Conservation (phyloP, 2,329 filamentous ascomycete genomes). For the Graphilbum ipis-grandicollis region DNA sequence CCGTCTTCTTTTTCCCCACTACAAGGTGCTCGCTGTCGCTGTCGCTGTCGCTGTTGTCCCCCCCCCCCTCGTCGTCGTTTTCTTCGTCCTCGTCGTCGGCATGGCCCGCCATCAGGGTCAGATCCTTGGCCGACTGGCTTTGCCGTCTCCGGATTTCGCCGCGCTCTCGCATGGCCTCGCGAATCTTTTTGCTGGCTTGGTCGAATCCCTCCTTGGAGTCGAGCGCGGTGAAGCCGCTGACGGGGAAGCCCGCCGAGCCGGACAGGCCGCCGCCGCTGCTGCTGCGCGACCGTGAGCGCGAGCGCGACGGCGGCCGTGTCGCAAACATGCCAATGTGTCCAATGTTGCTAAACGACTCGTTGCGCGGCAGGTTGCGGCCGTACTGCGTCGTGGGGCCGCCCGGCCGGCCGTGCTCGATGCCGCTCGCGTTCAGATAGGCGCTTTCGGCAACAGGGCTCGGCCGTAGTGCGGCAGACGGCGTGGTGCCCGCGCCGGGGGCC, state of each 20-base stretch:
- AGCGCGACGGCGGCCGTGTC: constrained; percentile 63
- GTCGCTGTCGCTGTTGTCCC: neutral
- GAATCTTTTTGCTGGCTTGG: constrained; percentile 69
- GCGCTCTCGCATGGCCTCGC: constrained; percentile 69
- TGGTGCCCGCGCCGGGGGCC: constrained; percentile 9
- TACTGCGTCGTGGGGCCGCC: constrained; percentile 35
- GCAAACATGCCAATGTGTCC: constrained; percentile 80
- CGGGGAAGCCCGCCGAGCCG: constrained; percentile 42
- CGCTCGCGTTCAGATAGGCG: constrained; percentile 23
- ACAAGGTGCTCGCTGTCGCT: too few species aligned
- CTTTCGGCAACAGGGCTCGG: constrained; percentile 34
- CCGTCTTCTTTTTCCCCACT: too few species aligned
- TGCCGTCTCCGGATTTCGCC: constrained; percentile 41
- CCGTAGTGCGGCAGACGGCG: too few species aligned
- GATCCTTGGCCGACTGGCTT: constrained; percentile 18
- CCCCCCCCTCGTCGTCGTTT: constrained; percentile 5
- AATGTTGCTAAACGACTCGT: constrained; percentile 88
- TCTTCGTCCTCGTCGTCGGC: constrained; percentile 7
- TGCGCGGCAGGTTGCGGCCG: constrained; percentile 48
- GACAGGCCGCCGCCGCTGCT: constrained; percentile 49
- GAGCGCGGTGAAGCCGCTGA: constrained; percentile 52
- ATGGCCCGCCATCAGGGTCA: constrained; percentile 7
- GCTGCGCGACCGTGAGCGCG: constrained; percentile 58
- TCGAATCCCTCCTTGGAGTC: constrained; percentile 58
- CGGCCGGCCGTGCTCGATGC: neutral